These are phyloP conservation scores for Pleomassaria siparia DNA, from an alignment of 2,329 filamentous ascomycete genomes.

Conservation along the genomic window DNA sequence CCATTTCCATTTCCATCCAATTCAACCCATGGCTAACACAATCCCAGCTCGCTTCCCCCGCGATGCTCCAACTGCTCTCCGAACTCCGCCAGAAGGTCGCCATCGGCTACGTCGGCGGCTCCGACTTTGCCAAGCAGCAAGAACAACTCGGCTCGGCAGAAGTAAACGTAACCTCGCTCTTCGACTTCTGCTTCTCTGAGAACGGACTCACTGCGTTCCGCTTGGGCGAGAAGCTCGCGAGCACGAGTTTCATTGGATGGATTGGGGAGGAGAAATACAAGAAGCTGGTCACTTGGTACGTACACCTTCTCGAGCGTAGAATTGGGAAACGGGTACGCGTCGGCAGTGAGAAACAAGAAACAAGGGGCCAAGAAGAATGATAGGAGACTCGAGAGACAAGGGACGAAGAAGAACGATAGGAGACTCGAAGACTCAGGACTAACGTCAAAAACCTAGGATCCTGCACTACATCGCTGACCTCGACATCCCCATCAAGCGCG, in stretches of 20 bases:
- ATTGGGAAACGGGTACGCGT: too few relatives aligned
- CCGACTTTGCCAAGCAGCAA: slow-evolving; percentile 89
- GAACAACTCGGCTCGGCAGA: slow-evolving; percentile 78
- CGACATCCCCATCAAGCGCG: slow-evolving; percentile 79
- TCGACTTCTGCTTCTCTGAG: slow-evolving; percentile 97
- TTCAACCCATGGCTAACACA: slow-evolving; percentile 4
- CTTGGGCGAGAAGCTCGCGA: slow-evolving; percentile 72
- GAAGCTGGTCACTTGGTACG: slow-evolving; percentile 65
- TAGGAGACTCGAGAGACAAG: not conserved
- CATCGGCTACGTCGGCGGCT: slow-evolving; percentile 91
- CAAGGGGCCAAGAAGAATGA: not conserved
- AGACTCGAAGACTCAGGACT: not conserved
- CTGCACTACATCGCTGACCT: slow-evolving; percentile 83
- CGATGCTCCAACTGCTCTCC: slow-evolving; percentile 81
- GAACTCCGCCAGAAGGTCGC: slow-evolving; percentile 82
- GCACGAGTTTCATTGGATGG: slow-evolving; percentile 87
- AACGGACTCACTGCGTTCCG: slow-evolving; percentile 94
- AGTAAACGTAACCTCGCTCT: slow-evolving; percentile 75
- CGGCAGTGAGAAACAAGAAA: too few relatives aligned
- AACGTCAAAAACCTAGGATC: slow-evolving; percentile 41
- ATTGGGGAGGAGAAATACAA: slow-evolving; percentile 87
- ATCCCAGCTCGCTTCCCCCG: slow-evolving; percentile 66
- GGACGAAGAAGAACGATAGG: not conserved
- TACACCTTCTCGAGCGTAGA: not conserved
- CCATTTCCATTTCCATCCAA: not conserved